These are phyloP conservation scores for Sarocladium brachiariae DNA, from an alignment of 2,329 filamentous ascomycete species.

Conservation along the genomic window DNA sequence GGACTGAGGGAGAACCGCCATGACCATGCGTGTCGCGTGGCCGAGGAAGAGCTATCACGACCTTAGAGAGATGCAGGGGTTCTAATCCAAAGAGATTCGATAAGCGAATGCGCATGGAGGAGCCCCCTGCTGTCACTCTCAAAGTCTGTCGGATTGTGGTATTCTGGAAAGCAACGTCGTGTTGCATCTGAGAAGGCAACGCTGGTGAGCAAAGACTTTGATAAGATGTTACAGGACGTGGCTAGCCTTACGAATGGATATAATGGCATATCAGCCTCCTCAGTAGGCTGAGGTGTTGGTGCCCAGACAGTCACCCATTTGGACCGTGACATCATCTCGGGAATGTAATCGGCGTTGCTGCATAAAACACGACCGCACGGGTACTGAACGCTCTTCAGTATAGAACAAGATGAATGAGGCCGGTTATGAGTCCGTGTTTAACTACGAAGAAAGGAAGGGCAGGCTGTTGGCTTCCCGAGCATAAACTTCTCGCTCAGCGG, in stretches of 20 bases:
- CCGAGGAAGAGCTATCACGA: conserved; percentile 43
- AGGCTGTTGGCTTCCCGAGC: too few relatives aligned
- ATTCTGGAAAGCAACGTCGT: conserved; percentile 45
- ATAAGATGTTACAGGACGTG: too few relatives aligned
- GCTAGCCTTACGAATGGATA: conserved; percentile 41
- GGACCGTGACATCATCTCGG: background rate
- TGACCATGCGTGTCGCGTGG: conserved; percentile 32
- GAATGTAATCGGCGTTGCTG: too few relatives aligned
- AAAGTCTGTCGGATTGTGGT: conserved; percentile 57
- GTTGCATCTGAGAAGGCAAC: conserved; percentile 44
- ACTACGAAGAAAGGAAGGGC: too few relatives aligned
- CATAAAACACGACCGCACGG: too few relatives aligned
- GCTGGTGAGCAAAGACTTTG: too few relatives aligned
- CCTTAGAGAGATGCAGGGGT: conserved; percentile 49
- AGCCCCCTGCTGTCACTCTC: conserved; percentile 44
- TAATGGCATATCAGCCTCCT: conserved; percentile 51
- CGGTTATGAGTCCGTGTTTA: too few relatives aligned
- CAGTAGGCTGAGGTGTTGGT: conserved; percentile 55
- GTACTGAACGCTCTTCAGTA: too few relatives aligned
- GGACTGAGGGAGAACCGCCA: conserved; percentile 43
- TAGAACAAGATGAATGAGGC: too few relatives aligned
- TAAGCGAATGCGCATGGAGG: conserved; percentile 49
- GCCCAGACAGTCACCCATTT: conserved; percentile 58
- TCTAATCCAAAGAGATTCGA: conserved; percentile 55
- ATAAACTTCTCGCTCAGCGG: too few relatives aligned